Conservation (phyloP, 1,284 basidiomycete species). For the Trichosporon ovoides region DNA sequence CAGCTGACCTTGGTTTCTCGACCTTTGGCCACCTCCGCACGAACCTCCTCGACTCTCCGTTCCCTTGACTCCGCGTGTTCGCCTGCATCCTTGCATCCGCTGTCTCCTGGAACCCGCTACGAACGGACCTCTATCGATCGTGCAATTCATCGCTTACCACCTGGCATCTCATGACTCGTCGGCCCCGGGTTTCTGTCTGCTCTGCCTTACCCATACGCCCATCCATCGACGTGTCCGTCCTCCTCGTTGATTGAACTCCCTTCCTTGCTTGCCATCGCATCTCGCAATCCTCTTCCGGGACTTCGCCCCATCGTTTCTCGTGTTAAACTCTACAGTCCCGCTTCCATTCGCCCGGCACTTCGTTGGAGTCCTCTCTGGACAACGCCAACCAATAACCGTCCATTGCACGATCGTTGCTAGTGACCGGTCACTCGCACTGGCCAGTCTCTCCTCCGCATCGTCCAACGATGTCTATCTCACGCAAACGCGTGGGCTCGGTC, state of each 20-base stretch:
- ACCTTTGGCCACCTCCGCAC: conserved; percentile 1
- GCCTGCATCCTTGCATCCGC: neutral
- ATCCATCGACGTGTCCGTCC: neutral
- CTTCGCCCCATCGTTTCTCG: too few species aligned
- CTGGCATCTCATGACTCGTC: neutral
- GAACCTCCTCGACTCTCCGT: neutral
- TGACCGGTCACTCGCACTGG: neutral
- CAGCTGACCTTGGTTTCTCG: neutral
- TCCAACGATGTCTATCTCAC: conserved; percentile 34
- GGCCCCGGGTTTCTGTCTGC: neutral
- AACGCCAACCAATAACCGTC: neutral
- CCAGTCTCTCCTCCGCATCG: neutral
- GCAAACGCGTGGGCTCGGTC: conserved; percentile 44
- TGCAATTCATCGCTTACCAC: neutral
- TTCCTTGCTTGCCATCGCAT: neutral
- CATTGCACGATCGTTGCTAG: neutral
- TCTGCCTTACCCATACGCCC: neutral
- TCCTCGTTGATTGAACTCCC: neutral
- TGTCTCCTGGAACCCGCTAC: neutral
- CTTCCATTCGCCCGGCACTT: neutral
- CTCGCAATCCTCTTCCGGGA: neutral
- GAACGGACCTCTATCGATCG: conserved; percentile 5
- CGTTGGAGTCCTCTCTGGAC: neutral
- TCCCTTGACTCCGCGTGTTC: neutral
- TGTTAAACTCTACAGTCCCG: neutral